Conservation (phyloP, 2,329 filamentous ascomycete genomes). For the Pyrenochaeta sp. region DNA sequence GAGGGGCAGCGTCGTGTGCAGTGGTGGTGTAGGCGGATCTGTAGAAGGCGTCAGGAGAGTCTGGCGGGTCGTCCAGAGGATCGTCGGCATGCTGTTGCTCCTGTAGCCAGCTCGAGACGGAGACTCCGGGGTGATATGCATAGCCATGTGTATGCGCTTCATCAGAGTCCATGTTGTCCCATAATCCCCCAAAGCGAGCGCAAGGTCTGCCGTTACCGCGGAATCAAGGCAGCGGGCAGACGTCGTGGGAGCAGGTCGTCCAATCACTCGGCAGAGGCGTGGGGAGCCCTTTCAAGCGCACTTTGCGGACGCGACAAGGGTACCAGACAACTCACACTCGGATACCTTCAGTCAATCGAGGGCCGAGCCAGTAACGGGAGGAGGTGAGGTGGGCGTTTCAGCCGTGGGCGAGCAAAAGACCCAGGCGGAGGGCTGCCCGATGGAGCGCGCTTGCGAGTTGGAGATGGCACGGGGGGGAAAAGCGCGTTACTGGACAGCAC, state of each 20-base stretch:
- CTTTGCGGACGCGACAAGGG: conserved; percentile 35
- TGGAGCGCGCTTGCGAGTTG: background rate
- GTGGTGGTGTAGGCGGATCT: conserved; percentile 30
- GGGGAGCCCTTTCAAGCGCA: conserved; percentile 29
- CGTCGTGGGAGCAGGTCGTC: conserved; percentile 13
- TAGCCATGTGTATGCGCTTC: conserved; percentile 8
- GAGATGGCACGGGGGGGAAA: conserved; percentile 1
- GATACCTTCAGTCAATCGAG: conserved; percentile 24
- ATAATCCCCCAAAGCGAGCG: conserved; percentile 15
- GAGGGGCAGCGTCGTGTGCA: conserved; percentile 15
- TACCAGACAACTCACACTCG: conserved; percentile 38
- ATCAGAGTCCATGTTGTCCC: conserved; percentile 18
- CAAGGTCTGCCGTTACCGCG: conserved; percentile 7
- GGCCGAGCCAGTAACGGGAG: conserved; percentile 32
- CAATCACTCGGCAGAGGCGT: conserved; percentile 30
- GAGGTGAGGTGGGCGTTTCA: conserved; percentile 33
- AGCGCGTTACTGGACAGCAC: background rate
- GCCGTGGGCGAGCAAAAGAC: conserved; percentile 12
- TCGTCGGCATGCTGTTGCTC: conserved; percentile 22
- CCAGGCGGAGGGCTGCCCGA: background rate
- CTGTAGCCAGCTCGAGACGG: conserved; percentile 40
- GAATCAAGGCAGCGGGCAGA: conserved; percentile 17
- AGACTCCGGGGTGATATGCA: conserved; percentile 19
- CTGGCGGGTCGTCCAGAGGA: conserved; percentile 21
- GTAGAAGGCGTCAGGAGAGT: conserved; percentile 44